Evolutionary conservation across 345 rosid species (phyloP).

Genomic region (Durio zibethinus): DNA sequence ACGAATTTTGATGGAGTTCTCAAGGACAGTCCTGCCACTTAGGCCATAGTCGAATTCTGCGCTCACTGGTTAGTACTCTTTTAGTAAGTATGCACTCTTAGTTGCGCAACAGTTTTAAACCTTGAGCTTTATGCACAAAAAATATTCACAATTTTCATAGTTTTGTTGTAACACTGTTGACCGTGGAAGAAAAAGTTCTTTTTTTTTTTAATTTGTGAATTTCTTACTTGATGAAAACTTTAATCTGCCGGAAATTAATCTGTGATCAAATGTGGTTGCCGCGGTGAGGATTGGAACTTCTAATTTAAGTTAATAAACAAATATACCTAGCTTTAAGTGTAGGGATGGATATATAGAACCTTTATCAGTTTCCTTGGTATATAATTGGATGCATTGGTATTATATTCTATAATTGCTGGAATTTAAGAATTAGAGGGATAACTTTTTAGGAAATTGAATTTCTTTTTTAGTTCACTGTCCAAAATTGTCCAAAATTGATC

Average conservation of each 20-base stretch:
- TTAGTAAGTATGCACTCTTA: neutral
- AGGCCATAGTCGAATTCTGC: conserved; percentile 84
- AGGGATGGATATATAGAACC: neutral
- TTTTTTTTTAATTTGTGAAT: neutral
- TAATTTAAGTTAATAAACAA: neutral
- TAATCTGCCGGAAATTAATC: neutral
- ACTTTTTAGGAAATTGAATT: neutral
- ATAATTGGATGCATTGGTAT: neutral
- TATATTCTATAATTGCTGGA: neutral
- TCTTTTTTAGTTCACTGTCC: neutral
- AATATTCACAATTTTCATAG: neutral
- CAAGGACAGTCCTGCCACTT: conserved; percentile 63
- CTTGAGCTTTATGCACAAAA: neutral
- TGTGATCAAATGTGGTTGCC: neutral
- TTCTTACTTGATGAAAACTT: neutral
- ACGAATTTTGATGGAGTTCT: conserved; percentile 67
- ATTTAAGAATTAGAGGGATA: neutral
- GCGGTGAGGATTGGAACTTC: neutral
- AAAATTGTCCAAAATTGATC: neutral
- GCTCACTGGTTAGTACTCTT: conserved; percentile 65
- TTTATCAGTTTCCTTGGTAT: neutral
- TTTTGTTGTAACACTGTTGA: neutral
- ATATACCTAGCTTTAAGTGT: neutral
- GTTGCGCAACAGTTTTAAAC: neutral
- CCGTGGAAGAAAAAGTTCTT: neutral